Percentiles rank a stretch among this genome's conserved stretches.
Conservation (phyloP, 2,329 filamentous ascomycete species). For the Paracorniculantispora psalliotae region DNA sequence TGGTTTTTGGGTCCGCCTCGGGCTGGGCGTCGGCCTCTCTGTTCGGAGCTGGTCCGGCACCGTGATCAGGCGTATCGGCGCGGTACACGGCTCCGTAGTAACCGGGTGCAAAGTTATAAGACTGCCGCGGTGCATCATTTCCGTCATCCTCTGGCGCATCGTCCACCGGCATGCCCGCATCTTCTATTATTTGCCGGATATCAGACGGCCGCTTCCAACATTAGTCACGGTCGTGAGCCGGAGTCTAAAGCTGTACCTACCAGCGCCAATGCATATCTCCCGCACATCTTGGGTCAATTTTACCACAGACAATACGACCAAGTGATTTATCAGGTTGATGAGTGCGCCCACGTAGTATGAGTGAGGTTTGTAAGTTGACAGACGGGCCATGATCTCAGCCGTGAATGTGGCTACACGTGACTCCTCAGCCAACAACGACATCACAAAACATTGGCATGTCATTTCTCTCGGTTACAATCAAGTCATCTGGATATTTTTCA, state of each 20-base stretch:
- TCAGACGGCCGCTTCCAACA: constrained; percentile 64
- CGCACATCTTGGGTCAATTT: constrained; percentile 50
- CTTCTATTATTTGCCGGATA: constrained; percentile 66
- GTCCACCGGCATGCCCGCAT: constrained; percentile 68
- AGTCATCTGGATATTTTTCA: too few relatives aligned
- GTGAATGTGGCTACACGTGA: background rate
- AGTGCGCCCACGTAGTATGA: too few relatives aligned
- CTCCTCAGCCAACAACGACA: background rate
- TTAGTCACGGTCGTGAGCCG: constrained; percentile 23
- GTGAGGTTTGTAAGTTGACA: background rate
- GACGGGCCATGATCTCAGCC: background rate
- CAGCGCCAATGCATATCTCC: constrained; percentile 59
- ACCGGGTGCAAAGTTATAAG: constrained; percentile 90
- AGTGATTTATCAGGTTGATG: too few relatives aligned
- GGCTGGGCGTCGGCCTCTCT: constrained; percentile 13
- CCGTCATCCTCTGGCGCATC: constrained; percentile 67
- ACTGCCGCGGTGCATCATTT: constrained; percentile 58
- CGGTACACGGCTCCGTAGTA: constrained; percentile 82
- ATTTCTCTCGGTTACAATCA: too few relatives aligned
- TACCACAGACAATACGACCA: too few relatives aligned
- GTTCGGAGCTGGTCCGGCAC: constrained; percentile 39
- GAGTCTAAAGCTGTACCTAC: constrained; percentile 30
- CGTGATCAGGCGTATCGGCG: constrained; percentile 61
- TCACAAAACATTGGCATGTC: too few relatives aligned
- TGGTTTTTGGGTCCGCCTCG: constrained; percentile 22